Conservation (phyloP, 495 filamentous ascomycete species). For the Annulohypoxylon bovei region DNA sequence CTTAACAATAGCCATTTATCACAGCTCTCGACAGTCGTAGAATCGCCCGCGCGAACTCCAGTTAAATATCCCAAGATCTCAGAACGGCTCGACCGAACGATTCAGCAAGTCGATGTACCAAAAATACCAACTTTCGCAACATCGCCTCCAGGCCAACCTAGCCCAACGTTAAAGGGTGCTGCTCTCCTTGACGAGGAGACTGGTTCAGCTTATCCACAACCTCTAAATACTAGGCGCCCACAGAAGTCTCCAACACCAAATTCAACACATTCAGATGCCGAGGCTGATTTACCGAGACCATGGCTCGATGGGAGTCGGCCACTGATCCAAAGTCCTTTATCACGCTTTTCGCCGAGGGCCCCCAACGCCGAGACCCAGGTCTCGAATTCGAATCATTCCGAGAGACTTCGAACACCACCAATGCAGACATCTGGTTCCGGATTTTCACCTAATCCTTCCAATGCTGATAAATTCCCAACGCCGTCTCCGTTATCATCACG, state of each 20-base stretch:
- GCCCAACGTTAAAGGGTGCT: slow-evolving; percentile 42
- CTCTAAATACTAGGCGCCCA: slow-evolving; percentile 34
- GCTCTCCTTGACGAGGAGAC: slow-evolving; percentile 20
- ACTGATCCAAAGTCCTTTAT: slow-evolving; percentile 15
- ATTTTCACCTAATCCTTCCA: slow-evolving; percentile 30
- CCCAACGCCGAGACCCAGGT: slow-evolving; percentile 9
- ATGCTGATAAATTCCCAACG: slow-evolving; percentile 30
- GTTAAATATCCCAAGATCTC: slow-evolving; percentile 57
- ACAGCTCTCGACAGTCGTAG: slow-evolving; percentile 57
- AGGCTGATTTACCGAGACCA: background rate
- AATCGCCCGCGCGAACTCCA: slow-evolving; percentile 53
- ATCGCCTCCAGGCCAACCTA: slow-evolving; percentile 46
- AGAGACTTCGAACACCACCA: slow-evolving; percentile 30
- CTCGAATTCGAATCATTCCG: background rate
- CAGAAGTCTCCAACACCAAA: slow-evolving; percentile 1
- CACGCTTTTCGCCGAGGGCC: slow-evolving; percentile 12
- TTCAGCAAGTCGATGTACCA: slow-evolving; percentile 46
- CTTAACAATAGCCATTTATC: slow-evolving; percentile 32
- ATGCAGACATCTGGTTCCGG: slow-evolving; percentile 34
- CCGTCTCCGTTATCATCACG: slow-evolving; percentile 31
- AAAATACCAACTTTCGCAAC: slow-evolving; percentile 45
- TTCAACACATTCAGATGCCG: background rate
- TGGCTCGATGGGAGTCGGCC: background rate
- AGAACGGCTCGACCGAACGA: slow-evolving; percentile 38
- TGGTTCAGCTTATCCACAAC: slow-evolving; percentile 36